These are phyloP conservation scores for Malassezia yamatoensis DNA, from an alignment of 1,284 basidiomycete genomes.

Conservation along the genomic window DNA sequence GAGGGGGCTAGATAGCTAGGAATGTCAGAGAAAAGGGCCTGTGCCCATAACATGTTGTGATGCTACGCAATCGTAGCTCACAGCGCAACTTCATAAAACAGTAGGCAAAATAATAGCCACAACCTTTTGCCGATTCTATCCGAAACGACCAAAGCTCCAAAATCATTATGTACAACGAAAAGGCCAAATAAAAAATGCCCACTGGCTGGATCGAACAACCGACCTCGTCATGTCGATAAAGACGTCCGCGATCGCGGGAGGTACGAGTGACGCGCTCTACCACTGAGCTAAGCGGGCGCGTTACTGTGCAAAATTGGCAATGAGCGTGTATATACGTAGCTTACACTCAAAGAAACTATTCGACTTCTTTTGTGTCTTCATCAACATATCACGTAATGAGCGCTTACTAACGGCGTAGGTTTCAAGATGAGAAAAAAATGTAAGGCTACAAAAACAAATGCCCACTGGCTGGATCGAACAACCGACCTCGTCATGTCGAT, in stretches of 20 bases:
- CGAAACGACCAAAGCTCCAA: too few relatives aligned
- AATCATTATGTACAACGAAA: not conserved
- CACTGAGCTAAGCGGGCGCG: slow-evolving; percentile 53
- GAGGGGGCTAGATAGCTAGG: too few relatives aligned
- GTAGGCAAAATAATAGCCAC: too few relatives aligned
- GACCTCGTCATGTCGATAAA: slow-evolving; percentile 17
- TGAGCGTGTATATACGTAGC: too few relatives aligned
- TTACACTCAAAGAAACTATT: too few relatives aligned
- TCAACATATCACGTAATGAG: not conserved
- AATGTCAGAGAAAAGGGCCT: too few relatives aligned
- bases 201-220: slow-evolving; percentile 22
- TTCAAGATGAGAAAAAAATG: not conserved
- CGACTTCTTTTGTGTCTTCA: too few relatives aligned
- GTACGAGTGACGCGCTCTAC: slow-evolving; percentile 59
- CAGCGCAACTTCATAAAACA: too few relatives aligned
- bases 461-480: slow-evolving; percentile 22
- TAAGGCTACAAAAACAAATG: slow-evolving; percentile 1
- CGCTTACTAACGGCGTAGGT: too few relatives aligned
- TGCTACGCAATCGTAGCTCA: too few relatives aligned
- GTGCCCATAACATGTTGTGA: too few relatives aligned
- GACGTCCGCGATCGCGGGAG: slow-evolving; percentile 12
- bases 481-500: slow-evolving; percentile 19
- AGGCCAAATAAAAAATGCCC: slow-evolving; percentile 11
- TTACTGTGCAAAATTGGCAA: not conserved
- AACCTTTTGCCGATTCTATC: too few relatives aligned